phyloP scores from a whole-genome alignment of 2,329 filamentous ascomycete species.

The Hypoxylon sp. region DNA sequence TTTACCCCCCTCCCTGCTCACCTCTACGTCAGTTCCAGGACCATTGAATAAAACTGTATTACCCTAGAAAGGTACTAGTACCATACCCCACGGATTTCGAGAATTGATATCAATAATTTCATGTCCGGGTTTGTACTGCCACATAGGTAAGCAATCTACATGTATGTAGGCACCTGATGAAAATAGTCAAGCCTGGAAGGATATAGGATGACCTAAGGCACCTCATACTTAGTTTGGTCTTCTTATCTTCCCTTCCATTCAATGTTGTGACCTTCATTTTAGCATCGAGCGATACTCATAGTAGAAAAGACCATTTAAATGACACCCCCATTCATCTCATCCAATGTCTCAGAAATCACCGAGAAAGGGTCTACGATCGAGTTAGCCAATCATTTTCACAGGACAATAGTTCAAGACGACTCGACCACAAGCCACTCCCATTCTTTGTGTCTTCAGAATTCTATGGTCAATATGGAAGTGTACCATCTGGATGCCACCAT shows the following conservation, averaged over 20 bases:
- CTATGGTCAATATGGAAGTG: constrained; percentile 19
- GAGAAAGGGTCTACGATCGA: constrained; percentile 32
- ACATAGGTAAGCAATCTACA: constrained; percentile 13
- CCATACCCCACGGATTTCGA: constrained; percentile 8
- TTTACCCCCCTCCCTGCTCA: constrained; percentile 24
- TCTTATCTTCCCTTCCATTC: constrained; percentile 16
- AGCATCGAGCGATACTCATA: constrained; percentile 23
- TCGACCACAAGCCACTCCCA: constrained; percentile 35
- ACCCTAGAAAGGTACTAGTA: not conserved
- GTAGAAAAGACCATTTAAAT: constrained; percentile 25
- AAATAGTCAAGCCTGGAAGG: constrained; percentile 22
- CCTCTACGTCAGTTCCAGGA: constrained; percentile 42
- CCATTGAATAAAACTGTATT: constrained; percentile 17
- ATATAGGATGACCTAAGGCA: constrained; percentile 13
- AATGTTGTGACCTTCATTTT: constrained; percentile 3
- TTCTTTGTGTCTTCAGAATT: constrained; percentile 38
- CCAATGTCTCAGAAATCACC: constrained; percentile 39
- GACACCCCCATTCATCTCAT: constrained; percentile 30
- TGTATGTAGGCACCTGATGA: constrained; percentile 8
- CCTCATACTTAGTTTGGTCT: not conserved
- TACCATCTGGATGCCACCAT: constrained; percentile 32
- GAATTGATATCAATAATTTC: constrained; percentile 10
- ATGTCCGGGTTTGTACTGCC: constrained; percentile 23
- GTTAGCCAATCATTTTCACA: constrained; percentile 37
- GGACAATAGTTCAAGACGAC: constrained; percentile 28